These are phyloP conservation scores for Candolleomyces eurysporus DNA, from an alignment of 768 basidiomycete genomes.

Conservation along the genomic window DNA sequence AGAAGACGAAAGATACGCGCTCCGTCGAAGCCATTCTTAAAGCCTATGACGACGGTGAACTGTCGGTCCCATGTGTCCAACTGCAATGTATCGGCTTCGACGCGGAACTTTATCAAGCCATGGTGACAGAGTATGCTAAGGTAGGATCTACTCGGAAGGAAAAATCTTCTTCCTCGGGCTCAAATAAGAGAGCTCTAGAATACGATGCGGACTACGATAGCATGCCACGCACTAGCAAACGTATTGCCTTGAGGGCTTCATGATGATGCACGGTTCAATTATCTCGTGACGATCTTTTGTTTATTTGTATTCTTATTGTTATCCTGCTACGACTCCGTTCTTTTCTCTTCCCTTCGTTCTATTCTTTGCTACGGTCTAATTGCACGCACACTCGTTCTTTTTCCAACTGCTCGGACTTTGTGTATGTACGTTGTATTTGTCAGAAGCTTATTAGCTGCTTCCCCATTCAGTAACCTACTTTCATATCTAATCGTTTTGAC, in stretches of 20 bases:
- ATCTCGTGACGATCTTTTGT: too few relatives aligned
- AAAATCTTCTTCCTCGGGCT: slow-evolving; percentile 5
- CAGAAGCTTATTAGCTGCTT: neutral
- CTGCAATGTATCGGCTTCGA: slow-evolving; percentile 47
- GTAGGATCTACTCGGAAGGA: neutral
- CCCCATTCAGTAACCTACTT: neutral
- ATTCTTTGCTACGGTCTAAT: too few relatives aligned
- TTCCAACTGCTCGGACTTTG: too few relatives aligned
- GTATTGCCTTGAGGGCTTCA: too few relatives aligned
- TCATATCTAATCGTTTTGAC: slow-evolving; percentile 3
- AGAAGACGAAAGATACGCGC: slow-evolving; percentile 34
- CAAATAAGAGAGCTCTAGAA: slow-evolving; percentile 10
- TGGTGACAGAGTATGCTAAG: slow-evolving; percentile 5
- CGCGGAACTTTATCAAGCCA: slow-evolving; percentile 32
- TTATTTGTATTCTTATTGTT: too few relatives aligned
- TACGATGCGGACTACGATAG: slow-evolving; percentile 7
- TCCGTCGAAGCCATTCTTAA: slow-evolving; percentile 30
- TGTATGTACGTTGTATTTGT: too few relatives aligned
- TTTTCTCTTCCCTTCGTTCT: too few relatives aligned
- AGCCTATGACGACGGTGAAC: slow-evolving; percentile 44
- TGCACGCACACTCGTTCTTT: too few relatives aligned
- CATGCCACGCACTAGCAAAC: neutral
- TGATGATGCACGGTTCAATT: too few relatives aligned
- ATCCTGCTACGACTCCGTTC: too few relatives aligned
- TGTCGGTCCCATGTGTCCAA: slow-evolving; percentile 47